phyloP scores from a whole-genome alignment of 768 basidiomycete species.

The Multifurca ochricompacta region DNA sequence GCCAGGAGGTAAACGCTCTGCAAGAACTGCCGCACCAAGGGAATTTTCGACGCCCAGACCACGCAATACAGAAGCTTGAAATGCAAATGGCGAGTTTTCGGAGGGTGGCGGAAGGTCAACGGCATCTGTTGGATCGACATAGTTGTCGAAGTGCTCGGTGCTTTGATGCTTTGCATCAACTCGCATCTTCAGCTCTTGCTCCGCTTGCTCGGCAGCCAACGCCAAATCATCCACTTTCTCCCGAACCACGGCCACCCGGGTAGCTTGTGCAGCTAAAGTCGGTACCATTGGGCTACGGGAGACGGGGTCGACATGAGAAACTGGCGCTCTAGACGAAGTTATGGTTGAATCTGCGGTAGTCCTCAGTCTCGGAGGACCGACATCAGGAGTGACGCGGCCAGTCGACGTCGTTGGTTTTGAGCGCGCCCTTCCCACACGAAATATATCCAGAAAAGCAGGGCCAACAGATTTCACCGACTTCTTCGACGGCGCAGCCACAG shows the following conservation, averaged over 20 bases:
- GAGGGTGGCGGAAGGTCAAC: conserved; percentile 73
- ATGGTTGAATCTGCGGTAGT: conserved; percentile 22
- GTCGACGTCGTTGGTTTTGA: conserved; percentile 49
- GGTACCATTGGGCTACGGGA: conserved; percentile 22
- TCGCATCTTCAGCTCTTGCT: conserved; percentile 59
- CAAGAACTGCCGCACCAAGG: conserved; percentile 65
- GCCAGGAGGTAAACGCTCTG: conserved; percentile 58
- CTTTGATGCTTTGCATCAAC: conserved; percentile 40
- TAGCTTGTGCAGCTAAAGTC: conserved; percentile 18
- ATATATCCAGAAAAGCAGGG: conserved; percentile 58
- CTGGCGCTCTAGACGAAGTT: conserved; percentile 11
- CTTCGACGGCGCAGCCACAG: conserved; percentile 35
- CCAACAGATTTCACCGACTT: conserved; percentile 39
- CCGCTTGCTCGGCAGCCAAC: conserved; percentile 66
- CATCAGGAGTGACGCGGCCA: conserved; percentile 34
- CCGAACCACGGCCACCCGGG: conserved; percentile 67
- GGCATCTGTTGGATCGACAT: conserved; percentile 78
- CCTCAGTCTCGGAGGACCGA: conserved; percentile 18
- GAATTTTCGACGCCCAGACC: conserved; percentile 70
- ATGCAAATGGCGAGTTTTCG: conserved; percentile 60
- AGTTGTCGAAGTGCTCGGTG: conserved; percentile 39
- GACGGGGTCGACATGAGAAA: conserved; percentile 20
- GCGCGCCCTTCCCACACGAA: conserved; percentile 59
- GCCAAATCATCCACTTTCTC: conserved; percentile 70
- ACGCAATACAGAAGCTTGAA: conserved; percentile 66